These are phyloP conservation scores for Wickerhamomyces strasburgensis DNA, from an alignment of 805 yeast species.

Conservation along the genomic window DNA sequence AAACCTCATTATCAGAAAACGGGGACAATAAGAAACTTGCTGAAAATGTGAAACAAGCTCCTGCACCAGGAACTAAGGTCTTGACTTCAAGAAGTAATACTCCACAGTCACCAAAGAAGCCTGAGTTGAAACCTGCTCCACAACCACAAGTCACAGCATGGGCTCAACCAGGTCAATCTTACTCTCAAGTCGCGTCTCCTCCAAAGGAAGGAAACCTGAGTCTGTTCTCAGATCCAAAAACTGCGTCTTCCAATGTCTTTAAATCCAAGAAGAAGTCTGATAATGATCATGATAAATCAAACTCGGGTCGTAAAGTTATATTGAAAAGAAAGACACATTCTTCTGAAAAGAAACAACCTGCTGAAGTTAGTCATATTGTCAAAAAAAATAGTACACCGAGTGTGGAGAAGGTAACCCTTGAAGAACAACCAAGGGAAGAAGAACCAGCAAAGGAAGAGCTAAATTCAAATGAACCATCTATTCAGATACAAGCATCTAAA, in stretches of 20 bases:
- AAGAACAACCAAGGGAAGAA: neutral
- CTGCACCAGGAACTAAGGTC: neutral
- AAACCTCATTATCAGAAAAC: neutral
- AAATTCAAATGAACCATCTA: neutral
- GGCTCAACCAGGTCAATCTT: conserved; percentile 6
- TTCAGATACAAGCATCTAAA: neutral
- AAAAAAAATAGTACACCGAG: neutral
- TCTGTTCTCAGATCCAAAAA: conserved; percentile 3
- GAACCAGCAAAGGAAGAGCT: neutral
- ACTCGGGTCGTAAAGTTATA: conserved; percentile 9
- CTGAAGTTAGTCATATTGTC: neutral
- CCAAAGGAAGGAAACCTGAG: conserved; percentile 11
- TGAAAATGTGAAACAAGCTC: neutral
- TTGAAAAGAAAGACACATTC: conserved; percentile 13
- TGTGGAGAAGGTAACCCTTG: neutral
- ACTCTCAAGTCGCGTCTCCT: conserved; percentile 10
- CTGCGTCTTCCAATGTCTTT: conserved; percentile 3
- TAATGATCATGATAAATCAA: neutral
- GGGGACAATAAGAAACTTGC: no score
- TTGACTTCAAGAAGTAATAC: neutral
- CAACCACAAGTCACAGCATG: conserved; percentile 13
- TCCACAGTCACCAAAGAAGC: neutral
- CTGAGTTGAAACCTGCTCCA: conserved; percentile 13
- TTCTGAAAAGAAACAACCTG: conserved; percentile 5
- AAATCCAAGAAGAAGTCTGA: conserved; percentile 6